Base-by-base conservation (phyloP, 768 basidiomycete genomes). In the Suillus brevipes region DNA sequence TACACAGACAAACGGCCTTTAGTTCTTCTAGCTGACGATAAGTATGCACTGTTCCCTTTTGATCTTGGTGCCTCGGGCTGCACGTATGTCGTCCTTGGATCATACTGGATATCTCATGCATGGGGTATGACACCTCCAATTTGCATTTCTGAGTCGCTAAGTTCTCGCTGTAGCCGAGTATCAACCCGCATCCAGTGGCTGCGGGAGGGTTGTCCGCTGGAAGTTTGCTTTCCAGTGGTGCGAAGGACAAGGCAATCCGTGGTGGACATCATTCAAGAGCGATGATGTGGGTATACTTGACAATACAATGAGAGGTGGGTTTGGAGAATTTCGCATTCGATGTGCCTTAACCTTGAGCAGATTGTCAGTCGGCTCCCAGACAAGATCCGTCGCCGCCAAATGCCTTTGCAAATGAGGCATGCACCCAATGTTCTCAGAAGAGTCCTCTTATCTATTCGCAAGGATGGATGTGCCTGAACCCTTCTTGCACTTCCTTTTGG, bases 221-320 rank as follows among this genome's bases (percentile, higher is more conserved):
- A 94, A 94, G 73, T 93, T 94, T 69, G 87, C 89, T 6, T 94
- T 94, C 68, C 89, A 89, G 68, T 94, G 92, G 91, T 91, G 90
- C 67, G 84, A 88, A 65, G 83, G 81, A 50, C 92, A 94, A 78
- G 90, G 77, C 6, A 69, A 74, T 45, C 84, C 84, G 1, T 85
- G 85, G 85, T 86, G 85, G 84, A 55, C 60, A 75, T 68, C 67
- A 25, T 43, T 28, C 20, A 40, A 40, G 25, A 28, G 18, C 9
- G 16, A 28, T 25, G 37, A 40, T 28, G 25, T 58, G 25, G 38
- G 18, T 40, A 18, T 58, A 9, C 25, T 40, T 58, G 10, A 18
- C 25, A 38, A 58, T 58, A 16, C 37, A 28, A 6, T 20, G 8
- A 12, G 10, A 28, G 25, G 58, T 28, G 6, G 28, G 38, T 42